Base-by-base conservation (phyloP, 2,329 filamentous ascomycete species). In the Fonsecaea pugnacius region DNA sequence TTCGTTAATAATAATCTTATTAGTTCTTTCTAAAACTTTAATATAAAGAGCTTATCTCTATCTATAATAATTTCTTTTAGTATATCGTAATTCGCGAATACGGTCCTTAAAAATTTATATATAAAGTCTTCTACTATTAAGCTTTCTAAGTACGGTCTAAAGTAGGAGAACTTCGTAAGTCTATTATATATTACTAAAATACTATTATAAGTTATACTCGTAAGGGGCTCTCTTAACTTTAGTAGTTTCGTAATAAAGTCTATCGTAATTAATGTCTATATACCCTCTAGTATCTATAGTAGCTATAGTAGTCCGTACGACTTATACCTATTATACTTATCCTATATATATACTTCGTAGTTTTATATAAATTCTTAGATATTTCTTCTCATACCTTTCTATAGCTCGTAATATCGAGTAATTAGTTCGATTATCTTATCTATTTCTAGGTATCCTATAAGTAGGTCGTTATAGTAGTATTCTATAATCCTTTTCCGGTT, bases 391-490 rank as follows among this genome's bases (percentile, higher is more conserved):
- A 67, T 9, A 48, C 24, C 33, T 58, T 51, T 60, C 60, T 55
- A 67, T 9, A 16, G n/a, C n/a, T n/a, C 35, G 46, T 55, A 61
- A 32, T 65, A 21, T 50, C 60, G 30, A n/a, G 38, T 63, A 43
- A 67, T 50, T 5, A 65, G 57, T 53, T 68, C 18, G n/a, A 68
- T 58, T 18, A 48, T 66, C 36, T 68, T 68, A 24, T 65, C 51
- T 27, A 64, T 53, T 9, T 58, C 64, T 58, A 24, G 24, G n/a
- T 67, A 35, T 53, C 57, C 60, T 51, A 32, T 33, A 2, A 56
- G 27, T 24, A 27, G 40, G 27, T 52, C 35, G 32, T 68, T 54
- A 60, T 68, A 54, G n/a, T n/a, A n/a, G n/a, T 48, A 46, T 58
- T 55, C 24, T 35, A 18, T 36, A 36, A 33, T 59, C 65, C 9